These are phyloP conservation scores for Euphorbia lathyris DNA, from an alignment of 345 rosid species.

Conservation along the genomic window DNA sequence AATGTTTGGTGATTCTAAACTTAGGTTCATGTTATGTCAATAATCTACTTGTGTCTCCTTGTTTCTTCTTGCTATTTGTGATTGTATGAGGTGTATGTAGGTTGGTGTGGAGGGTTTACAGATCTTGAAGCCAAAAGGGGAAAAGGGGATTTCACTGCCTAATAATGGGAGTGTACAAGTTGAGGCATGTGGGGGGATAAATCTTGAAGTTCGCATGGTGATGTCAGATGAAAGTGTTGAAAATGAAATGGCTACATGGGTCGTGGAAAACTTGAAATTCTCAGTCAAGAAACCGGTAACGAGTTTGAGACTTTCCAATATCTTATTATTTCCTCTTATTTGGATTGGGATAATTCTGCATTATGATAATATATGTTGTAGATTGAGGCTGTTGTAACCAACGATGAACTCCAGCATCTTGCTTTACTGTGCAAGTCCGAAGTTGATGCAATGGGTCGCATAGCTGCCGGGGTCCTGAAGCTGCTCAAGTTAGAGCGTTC, in stretches of 20 bases:
- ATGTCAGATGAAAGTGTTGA: slow-evolving; percentile 48
- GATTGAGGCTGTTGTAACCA: slow-evolving; percentile 88
- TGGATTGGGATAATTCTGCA: background rate
- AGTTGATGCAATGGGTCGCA: slow-evolving; percentile 88
- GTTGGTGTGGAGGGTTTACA: slow-evolving; percentile 80
- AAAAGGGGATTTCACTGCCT: slow-evolving; percentile 33
- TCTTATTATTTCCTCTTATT: slow-evolving; percentile 14
- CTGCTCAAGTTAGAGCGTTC: slow-evolving; percentile 81
- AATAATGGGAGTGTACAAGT: slow-evolving; percentile 59
- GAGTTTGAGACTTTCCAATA: slow-evolving; percentile 19
- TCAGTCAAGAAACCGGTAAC: slow-evolving; percentile 90
- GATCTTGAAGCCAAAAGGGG: slow-evolving; percentile 66
- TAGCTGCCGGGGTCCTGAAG: slow-evolving; percentile 79
- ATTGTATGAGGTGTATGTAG: slow-evolving; percentile 39
- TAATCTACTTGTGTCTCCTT: background rate
- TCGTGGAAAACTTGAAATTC: slow-evolving; percentile 77
- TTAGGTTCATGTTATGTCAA: slow-evolving; percentile 6
- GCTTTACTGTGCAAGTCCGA: slow-evolving; percentile 77
- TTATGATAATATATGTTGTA: slow-evolving; percentile 26
- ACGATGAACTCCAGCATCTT: slow-evolving; percentile 86
- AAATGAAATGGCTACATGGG: slow-evolving; percentile 63
- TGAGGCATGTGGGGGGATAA: slow-evolving; percentile 57
- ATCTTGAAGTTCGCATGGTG: slow-evolving; percentile 69
- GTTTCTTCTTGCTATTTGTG: slow-evolving; percentile 10
- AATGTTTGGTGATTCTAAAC: background rate